Conservation (phyloP, 1,284 basidiomycete genomes). For the Hypsizygus ulmarius region DNA sequence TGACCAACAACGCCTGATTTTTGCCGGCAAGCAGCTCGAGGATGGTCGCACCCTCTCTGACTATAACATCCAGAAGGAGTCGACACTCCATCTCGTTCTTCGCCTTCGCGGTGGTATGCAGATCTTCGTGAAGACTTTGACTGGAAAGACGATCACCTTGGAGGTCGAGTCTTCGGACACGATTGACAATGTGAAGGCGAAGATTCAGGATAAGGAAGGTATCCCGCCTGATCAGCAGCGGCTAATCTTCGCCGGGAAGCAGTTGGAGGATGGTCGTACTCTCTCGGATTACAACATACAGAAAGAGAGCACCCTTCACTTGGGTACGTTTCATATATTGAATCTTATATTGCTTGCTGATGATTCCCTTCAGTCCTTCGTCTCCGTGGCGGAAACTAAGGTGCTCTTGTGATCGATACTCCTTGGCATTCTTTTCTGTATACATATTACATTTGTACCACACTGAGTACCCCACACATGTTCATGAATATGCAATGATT, state of each 20-base stretch:
- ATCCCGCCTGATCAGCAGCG: conserved; percentile 86
- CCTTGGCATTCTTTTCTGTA: neutral
- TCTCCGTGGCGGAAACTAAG: conserved; percentile 59
- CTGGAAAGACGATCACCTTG: conserved; percentile 67
- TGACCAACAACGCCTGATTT: conserved; percentile 80
- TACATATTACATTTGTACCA: neutral
- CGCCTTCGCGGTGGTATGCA: conserved; percentile 62
- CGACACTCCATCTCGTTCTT: conserved; percentile 67
- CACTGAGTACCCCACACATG: neutral
- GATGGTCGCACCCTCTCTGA: conserved; percentile 81
- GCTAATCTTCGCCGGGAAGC: conserved; percentile 82
- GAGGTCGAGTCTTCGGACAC: conserved; percentile 89
- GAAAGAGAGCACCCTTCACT: conserved; percentile 65
- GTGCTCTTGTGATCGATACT: neutral
- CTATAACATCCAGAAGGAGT: conserved; percentile 76
- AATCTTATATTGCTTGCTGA: neutral
- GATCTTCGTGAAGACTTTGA: conserved; percentile 23
- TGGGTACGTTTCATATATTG: conserved; percentile 28
- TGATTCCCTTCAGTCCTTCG: conserved; percentile 57
- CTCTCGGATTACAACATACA: conserved; percentile 79
- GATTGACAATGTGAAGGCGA: conserved; percentile 84
- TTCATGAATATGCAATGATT: too few relatives aligned
- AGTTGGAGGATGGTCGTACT: conserved; percentile 75
- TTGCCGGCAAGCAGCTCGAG: conserved; percentile 84
- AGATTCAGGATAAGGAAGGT: conserved; percentile 84